These are phyloP conservation scores for Cicer cuneatum DNA, from an alignment of 306 rosid genomes.

Conservation along the genomic window DNA sequence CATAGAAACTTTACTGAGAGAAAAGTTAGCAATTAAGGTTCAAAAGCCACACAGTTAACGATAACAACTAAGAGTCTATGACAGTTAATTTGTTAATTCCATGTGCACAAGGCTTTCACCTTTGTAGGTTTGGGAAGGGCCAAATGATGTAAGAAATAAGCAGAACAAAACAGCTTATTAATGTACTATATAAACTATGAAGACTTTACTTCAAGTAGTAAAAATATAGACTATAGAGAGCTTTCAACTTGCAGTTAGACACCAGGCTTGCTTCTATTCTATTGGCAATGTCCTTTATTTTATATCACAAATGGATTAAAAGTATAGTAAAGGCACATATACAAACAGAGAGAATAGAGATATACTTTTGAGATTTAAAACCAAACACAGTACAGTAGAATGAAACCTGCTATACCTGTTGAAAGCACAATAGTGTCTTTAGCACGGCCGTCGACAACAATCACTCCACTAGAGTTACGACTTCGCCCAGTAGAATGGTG, in stretches of 20 bases:
- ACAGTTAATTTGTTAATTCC: neutral
- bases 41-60: neutral
- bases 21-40: neutral
- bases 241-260: constrained; percentile 9
- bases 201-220: constrained; percentile 1
- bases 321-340: neutral
- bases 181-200: constrained; percentile 5
- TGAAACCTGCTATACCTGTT: constrained; percentile 60
- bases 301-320: neutral
- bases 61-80: neutral
- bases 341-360: neutral
- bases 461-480: constrained; percentile 66
- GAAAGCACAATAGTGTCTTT: constrained; percentile 93
- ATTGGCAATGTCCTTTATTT: neutral
- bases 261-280: constrained; percentile 7
- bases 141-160: constrained; percentile 2
- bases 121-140: neutral
- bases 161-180: neutral
- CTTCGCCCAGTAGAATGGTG: constrained; percentile 76
- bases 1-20: constrained; percentile 6
- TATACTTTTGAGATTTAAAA: constrained; percentile 23
- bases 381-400: neutral
- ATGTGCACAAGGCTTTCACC: neutral
- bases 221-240: neutral
- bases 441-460: constrained; percentile 89